Conservation (phyloP, 73 alveolate species). For the Vitrella brassicaformis region DNA sequence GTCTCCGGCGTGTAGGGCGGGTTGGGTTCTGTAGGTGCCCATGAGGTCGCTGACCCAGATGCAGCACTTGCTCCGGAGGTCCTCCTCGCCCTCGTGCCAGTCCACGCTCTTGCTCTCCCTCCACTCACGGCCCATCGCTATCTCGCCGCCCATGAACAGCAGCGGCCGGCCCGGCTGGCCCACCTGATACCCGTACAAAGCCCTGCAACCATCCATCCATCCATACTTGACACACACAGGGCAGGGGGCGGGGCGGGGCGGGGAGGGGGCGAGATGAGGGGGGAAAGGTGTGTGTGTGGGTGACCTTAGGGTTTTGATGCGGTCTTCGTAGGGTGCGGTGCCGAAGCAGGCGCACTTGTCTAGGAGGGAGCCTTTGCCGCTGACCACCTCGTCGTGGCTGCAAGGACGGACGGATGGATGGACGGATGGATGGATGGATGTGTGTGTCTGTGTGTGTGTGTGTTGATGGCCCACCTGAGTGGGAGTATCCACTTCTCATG, state of each 20-base stretch:
- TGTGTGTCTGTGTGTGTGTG: no score
- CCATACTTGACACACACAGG: no score
- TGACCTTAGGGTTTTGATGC: not conserved
- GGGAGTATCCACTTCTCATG: not conserved
- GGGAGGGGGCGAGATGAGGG: no score
- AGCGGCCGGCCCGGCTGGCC: conserved; percentile 21
- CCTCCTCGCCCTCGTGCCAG: conserved; percentile 37
- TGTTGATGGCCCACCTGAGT: no score
- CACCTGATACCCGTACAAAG: conserved; percentile 12
- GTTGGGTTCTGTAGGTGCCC: not conserved
- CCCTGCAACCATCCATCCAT: not conserved
- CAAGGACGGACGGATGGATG: not conserved
- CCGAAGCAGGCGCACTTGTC: not conserved
- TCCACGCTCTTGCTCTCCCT: conserved; percentile 20
- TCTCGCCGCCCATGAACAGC: conserved; percentile 35
- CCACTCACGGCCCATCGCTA: conserved; percentile 33
- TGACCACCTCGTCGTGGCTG: not conserved
- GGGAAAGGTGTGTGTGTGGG: no score
- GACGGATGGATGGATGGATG: no score
- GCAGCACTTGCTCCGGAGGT: not conserved
- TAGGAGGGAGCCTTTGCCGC: not conserved
- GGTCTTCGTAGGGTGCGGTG: not conserved
- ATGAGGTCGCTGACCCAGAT: not conserved
- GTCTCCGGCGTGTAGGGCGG: not conserved
- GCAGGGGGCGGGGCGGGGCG: no score